phyloP scores from a whole-genome alignment of 192 early-diverging fungal genomes.

The Borealophlyctis nickersoniae region DNA sequence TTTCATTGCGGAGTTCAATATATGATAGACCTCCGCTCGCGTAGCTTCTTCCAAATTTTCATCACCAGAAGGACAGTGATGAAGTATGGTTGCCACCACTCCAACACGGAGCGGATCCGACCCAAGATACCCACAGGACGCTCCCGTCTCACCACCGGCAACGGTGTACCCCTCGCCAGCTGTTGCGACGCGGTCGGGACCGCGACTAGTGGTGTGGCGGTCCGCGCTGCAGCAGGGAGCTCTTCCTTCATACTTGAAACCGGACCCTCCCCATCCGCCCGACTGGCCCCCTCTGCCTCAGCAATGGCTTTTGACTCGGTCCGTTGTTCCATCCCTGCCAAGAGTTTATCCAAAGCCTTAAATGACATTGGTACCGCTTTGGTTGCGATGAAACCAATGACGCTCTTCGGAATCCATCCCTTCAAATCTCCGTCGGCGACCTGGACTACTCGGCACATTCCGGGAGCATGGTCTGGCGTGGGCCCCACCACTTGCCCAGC shows the following conservation, averaged over 20 bases:
- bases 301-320: neutral
- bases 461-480: conserved; percentile 4
- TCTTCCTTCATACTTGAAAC: neutral
- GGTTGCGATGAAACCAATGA: conserved; percentile 36
- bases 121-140: neutral
- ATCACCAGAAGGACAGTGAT: conserved; percentile 10
- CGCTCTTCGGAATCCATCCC: conserved; percentile 42
- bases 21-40: too few species aligned
- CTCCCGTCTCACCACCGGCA: conserved; percentile 3
- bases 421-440: conserved; percentile 43
- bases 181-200: neutral
- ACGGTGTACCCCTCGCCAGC: neutral
- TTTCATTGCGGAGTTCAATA: too few species aligned
- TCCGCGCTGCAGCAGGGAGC: neutral
- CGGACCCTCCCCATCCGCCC: conserved; percentile 1
- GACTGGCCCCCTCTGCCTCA: neutral
- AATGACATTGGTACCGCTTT: conserved; percentile 30
- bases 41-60: conserved; percentile 11
- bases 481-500: conserved; percentile 37
- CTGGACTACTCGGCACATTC: conserved; percentile 37
- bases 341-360: conserved; percentile 13
- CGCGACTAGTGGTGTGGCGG: neutral
- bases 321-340: neutral
- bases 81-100: conserved; percentile 24
- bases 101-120: conserved; percentile 4